Base-by-base conservation (phyloP, 441 rosid species). In the Corymbia citriodora region DNA sequence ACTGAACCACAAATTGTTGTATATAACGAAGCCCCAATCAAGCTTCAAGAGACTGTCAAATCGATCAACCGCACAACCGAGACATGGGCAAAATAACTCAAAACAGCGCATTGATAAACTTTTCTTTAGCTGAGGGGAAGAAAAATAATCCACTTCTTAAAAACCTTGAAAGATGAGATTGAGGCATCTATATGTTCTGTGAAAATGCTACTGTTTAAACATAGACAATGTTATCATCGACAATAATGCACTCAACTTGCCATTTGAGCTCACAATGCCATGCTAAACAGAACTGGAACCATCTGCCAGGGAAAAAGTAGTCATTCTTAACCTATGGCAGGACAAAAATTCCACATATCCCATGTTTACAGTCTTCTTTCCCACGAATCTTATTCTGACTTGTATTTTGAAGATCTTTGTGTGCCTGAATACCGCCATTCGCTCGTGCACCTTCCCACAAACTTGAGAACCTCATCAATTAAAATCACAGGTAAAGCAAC, bases 401-500 rank as follows among this genome's bases (percentile, higher is more conserved):
- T 97, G 16, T 61, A 95, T 94, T 97, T 97, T 0, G 92, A 57
- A 14, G 89, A 17, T 74, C 88, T 93, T 57, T 88, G 92, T 65
- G 95, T 89, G 29, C 82, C 36, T 65, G 97, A 74, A 91, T 92
- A 55, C 81, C 97, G 92, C 89, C 82, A 86, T 17, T 93, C 91
- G 57, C 93, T 94, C 1, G 96, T 97, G 55, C 94, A 91, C 90
- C 99, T 97, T 65, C 99, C 99, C 5, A 98, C 93, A 50, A 95
- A 90, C 91, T 98, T 98, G 88, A 98, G 98, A 55, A 96, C 92
- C 92, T 98, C 99, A 1, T 98, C 99, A 2, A 98, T 96, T 36
- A 98, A 92, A 88, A 98, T 95, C 63, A 97, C 99, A 0, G 98
- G 99, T 4, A 97, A 93, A 10, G 99, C 88, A 87, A 97, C 97